Evolutionary conservation across 2,329 filamentous ascomycete genomes (phyloP), one percentile per base, ranked within the genome.

Genomic region (Trichoderma atroviride): DNA sequence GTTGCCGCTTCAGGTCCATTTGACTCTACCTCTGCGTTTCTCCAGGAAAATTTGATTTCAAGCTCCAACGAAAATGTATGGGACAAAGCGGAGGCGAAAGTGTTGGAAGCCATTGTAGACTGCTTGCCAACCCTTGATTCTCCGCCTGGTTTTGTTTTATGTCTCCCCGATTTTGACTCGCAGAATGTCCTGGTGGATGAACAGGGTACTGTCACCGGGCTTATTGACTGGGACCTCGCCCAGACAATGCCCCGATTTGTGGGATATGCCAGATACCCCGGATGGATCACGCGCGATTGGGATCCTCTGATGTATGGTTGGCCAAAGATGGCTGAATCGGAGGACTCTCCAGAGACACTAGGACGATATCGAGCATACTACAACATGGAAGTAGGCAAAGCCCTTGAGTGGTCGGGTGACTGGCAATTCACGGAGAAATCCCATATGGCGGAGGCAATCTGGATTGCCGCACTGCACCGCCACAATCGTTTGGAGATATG

Each of bases 261-360:
- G 6, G 27, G 53, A 16, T 56, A 33, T 33, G 53, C 53, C 14
- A 56, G 53, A 33, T 56, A 56, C 5, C 53, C 53, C 1, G 53
- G 53, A 56, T 56, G 53, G 53, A 56, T 56, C 53, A 56, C 53
- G 27, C 53, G 53, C 53, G 53, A 56, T 27, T 56, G 53, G 53
- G 53, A 56, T 33, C 53, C 53, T 56, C 27, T 56, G 53, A 56
- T 56, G 53, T 56, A 56, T 10, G 53, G 53, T 10, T 56, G 53
- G 53, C 53, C 53, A 19, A 27, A 56, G 24, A 56, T 56, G 27
- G 24, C 53, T 27, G 27, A 56, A 27, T 56, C 53, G 10, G 53
- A 56, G 27, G 53, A 56, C 27, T 56, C 53, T 16, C 53, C 53
- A 33, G 53, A 56, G 37, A 43, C 37, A 43, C 37, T 43, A 19